These are phyloP conservation scores for Vanilla planifolia DNA, from an alignment of 106 monocot genomes.

Conservation along the genomic window DNA sequence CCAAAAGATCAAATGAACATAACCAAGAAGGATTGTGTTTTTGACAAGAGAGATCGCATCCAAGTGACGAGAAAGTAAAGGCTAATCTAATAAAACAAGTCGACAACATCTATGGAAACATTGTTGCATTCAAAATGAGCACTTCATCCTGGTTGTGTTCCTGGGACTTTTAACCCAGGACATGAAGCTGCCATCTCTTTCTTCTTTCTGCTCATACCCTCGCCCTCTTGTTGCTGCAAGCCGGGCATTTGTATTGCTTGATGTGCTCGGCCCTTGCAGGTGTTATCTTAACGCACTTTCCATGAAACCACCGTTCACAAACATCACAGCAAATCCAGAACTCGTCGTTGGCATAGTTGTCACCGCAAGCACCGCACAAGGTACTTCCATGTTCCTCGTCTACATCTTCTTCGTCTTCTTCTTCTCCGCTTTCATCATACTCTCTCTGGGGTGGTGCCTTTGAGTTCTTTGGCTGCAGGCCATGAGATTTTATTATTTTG, in stretches of 20 bases:
- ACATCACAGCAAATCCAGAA: constrained; percentile 27
- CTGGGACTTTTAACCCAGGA: not conserved
- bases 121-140: not conserved
- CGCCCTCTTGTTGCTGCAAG: constrained; percentile 24
- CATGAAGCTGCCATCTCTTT: not conserved
- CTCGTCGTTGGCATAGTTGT: constrained; percentile 18
- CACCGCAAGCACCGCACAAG: constrained; percentile 16
- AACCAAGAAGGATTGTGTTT: no score
- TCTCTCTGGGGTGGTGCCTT: constrained; percentile 13
- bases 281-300: constrained; percentile 22
- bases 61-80: no score
- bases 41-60: no score
- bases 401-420: constrained; percentile 9
- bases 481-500: no score
- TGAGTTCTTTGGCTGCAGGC: constrained; percentile 7
- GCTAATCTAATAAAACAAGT: no score
- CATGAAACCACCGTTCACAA: constrained; percentile 23
- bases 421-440: constrained; percentile 13
- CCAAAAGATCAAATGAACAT: no score
- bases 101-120: not conserved
- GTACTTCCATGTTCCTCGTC: constrained; percentile 19
- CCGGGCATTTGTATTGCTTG: constrained; percentile 24
- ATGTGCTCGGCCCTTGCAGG: constrained; percentile 22
- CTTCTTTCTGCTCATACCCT: constrained; percentile 1
- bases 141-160: not conserved